Evolutionary conservation across 176 grass and related monocot species (phyloP).

Genomic region (Oryza brachyantha): DNA sequence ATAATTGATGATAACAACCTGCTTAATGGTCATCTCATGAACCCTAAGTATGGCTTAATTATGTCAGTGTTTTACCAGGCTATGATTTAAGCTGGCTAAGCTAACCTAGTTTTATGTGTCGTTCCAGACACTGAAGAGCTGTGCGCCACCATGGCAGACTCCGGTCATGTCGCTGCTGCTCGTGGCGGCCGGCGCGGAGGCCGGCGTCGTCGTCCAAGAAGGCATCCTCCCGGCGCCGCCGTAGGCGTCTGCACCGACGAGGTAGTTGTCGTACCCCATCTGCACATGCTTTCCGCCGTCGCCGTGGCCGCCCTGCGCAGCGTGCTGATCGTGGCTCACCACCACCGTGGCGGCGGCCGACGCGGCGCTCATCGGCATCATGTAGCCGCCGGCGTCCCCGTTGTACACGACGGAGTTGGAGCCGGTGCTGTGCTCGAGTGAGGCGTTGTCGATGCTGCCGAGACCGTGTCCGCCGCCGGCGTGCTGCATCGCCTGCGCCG

Average conservation of each 20-base stretch:
- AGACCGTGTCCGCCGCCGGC: slow-evolving; percentile 19
- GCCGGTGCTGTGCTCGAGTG: slow-evolving; percentile 69
- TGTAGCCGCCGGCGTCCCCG: slow-evolving; percentile 33
- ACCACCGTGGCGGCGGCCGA: background rate
- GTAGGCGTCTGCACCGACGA: slow-evolving; percentile 39
- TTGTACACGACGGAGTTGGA: slow-evolving; percentile 70
- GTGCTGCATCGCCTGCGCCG: background rate
- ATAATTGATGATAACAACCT: slow-evolving; percentile 16
- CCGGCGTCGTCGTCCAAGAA: slow-evolving; percentile 22
- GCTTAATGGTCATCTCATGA: slow-evolving; percentile 36
- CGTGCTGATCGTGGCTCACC: slow-evolving; percentile 26
- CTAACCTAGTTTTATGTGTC: slow-evolving; percentile 35
- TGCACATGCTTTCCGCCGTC: slow-evolving; percentile 33
- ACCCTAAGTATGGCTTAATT: slow-evolving; percentile 8
- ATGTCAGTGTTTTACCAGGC: slow-evolving; percentile 29
- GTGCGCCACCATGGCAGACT: slow-evolving; percentile 33
- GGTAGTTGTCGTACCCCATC: slow-evolving; percentile 35
- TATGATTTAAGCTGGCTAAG: background rate
- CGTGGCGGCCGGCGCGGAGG: background rate
- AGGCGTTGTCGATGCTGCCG: slow-evolving; percentile 46
- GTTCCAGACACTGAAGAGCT: slow-evolving; percentile 67
- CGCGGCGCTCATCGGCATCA: slow-evolving; percentile 44
- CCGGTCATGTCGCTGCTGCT: slow-evolving; percentile 42
- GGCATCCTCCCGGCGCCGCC: background rate
- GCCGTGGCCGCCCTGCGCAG: background rate